Base-by-base conservation (phyloP, 2,329 filamentous ascomycete genomes). In the Teratosphaeriaceae sp. region DNA sequence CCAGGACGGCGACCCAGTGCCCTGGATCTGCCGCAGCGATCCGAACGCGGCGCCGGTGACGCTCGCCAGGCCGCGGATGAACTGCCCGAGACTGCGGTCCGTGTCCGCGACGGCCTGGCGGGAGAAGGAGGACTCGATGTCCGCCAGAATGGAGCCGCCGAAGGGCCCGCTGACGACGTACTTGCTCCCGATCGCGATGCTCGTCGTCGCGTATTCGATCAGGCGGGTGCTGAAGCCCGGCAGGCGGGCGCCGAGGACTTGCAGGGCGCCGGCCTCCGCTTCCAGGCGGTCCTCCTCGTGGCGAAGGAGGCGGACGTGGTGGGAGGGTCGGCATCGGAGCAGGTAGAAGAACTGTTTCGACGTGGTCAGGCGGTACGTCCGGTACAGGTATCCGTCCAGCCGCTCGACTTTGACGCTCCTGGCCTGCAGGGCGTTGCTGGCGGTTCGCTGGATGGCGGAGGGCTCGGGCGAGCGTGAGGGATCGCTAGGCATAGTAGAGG, bases 31-130 rank as follows among this genome's bases (percentile, higher is more conserved):
- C 20, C 47, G 65, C 7, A 72, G 60, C n/a, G 68, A 58, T 2
- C 77, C 77, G 51, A 78, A 80, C 2, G 65, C 62, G 2, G 64
- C 58, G 4, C 73, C 70, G 8, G 65, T 64, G 27, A 76, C 62
- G 16, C 68, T 60, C 2, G 66, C 64, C 29, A 78, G 65, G 11
- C 58, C 56, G 20, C 66, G 64, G 6, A 72, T 57, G 43, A 66
- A 60, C 13, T 53, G 43, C 3, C 69, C 69, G 1, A 71, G 50
- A 26, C 63, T 62, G 20, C 57, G 58, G 42, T 72, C 66, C 35
- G 71, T 65, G 9, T 47, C 48, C 1, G 50, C 57, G n/a, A 62
- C 57, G 39, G 67, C 63, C 19, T 50, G 48, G 18, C 52, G 20
- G 9, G 67, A 64, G 20, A 72, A 55, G 20, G 45, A 43, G 2